Base-by-base conservation (phyloP, 2,329 filamentous ascomycete species). In the Hysterium pulicare region DNA sequence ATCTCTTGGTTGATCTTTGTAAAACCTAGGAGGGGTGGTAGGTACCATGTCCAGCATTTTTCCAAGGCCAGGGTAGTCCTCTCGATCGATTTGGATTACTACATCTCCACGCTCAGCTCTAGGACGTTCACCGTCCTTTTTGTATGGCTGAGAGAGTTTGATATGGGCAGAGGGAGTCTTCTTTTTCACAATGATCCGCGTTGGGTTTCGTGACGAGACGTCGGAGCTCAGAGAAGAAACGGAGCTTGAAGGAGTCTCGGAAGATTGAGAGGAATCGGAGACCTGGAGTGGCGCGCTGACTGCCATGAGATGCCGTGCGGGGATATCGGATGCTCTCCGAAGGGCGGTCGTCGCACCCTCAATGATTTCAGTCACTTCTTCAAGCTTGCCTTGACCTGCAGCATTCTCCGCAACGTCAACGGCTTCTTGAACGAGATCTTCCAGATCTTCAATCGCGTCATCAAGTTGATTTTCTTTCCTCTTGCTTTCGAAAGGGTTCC, bases 381-480 rank as follows among this genome's bases (percentile, higher is more conserved):
- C 54, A 4, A 64, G 51, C 20, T 66, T 56, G 3, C 57, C 53
- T 22, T 49, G 49, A 40, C 67, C 49, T 6, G 58, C 50, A 2
- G 61, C 59, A 30, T 62, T 52, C 31, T 67, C 57, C 5, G 68
- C 66, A 22, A 69, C 56, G 2, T 58, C 43, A 10, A 68, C 53
- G 2, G 70, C 70, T 42, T 72, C 64, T 44, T 69, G 58, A 44
- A 72, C 68, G 34, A 73, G 57, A n/a, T 65, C 57, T 45, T 73
- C 69, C 5, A 73, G 45, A 0, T 61, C 64, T 21, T 62, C 62
- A 5, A 72, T 65, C 8, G 69, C 62, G 20, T 57, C 54, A 37
- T 53, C 60, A 20, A 62, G 49, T 11, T 38, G 53, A 28, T 49
- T 44, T 44, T 15, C 51, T 51, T 3, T 38, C 35, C 6, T 9